These are phyloP conservation scores for Wakefieldia striispora DNA, from an alignment of 768 basidiomycete genomes.

Conservation along the genomic window DNA sequence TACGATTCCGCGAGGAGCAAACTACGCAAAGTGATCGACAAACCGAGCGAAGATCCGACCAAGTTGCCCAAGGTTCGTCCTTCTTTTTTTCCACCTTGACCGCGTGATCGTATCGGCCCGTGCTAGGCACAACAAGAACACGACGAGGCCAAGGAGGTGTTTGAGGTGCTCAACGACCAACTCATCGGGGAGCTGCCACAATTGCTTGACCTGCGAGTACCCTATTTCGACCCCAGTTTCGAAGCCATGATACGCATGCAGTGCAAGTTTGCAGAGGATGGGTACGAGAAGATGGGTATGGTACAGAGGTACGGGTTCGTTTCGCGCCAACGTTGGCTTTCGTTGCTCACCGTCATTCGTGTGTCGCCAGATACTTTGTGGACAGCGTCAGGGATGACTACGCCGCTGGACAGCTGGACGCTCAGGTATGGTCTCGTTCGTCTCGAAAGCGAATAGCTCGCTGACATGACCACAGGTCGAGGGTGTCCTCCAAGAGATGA, in stretches of 20 bases:
- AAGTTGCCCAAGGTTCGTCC: conserved; percentile 74
- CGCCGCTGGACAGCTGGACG: conserved; percentile 92
- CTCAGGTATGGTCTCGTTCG: conserved; percentile 56
- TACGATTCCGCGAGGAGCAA: conserved; percentile 92
- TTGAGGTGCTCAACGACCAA: conserved; percentile 89
- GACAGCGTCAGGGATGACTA: conserved; percentile 95
- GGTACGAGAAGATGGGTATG: conserved; percentile 93
- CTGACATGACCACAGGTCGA: conserved; percentile 62
- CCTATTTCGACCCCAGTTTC: conserved; percentile 97
- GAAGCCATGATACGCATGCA: conserved; percentile 99
- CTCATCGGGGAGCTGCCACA: conserved; percentile 89
- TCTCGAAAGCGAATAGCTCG: background rate
- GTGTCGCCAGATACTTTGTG: conserved; percentile 67
- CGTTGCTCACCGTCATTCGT: background rate
- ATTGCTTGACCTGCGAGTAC: conserved; percentile 90
- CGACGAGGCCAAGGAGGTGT: conserved; percentile 93
- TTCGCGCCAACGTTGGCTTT: conserved; percentile 37
- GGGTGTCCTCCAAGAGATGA: conserved; percentile 95
- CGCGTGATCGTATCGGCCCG: background rate
- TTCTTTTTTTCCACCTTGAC: background rate
- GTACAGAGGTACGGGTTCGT: conserved; percentile 70
- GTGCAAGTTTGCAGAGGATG: conserved; percentile 95
- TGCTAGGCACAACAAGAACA: conserved; percentile 85
- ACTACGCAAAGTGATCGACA: conserved; percentile 85
- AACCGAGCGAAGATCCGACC: conserved; percentile 90